Base-by-base conservation (phyloP, 345 rosid species). In the Pelargonium nanum region DNA sequence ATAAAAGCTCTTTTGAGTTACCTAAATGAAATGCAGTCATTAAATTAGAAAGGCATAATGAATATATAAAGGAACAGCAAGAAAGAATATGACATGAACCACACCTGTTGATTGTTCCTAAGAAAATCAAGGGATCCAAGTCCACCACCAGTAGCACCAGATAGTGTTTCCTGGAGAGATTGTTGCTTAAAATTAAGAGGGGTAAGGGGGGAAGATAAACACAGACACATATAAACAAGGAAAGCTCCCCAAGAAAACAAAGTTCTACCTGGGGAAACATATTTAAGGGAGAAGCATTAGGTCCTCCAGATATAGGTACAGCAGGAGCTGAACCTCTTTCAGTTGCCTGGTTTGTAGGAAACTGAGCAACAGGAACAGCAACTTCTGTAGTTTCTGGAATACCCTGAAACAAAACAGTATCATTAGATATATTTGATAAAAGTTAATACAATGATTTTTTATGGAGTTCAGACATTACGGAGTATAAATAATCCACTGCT, bases 401-500 rank as follows among this genome's bases (percentile, higher is more conserved):
- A 51, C 97, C 99, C 98, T 92, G 81, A 55, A 72, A 60, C 28
- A 60, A 62, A 61, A 63, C 50, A 70, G 12, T 24, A 62, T 76
- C 57, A 84, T 48, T 24, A 56, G 6, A 26, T 54, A 30, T 56
- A 69, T 58, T 34, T 50, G 25, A 23, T 44, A 5, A n/a, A 63
- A 21, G 44, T 24, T 20, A 15, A 56, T 22, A 6, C 1, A 5
- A 26, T 15, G 48, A 2, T 6, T 40, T 40, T 24, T n/a, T n/a
- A n/a, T 24, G 54, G 62, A 40, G 24, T 44, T 59, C 44, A 26
- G 56, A 58, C 83, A 58, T 0, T 84, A 93, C 99, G 53, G 96
- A 80, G 69, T 89, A 93, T 23, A 93, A 70, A 74, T 93, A 93
- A 76, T 93, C 99, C 68, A 93, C 95, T n/a, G 99, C 99, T 63